Base-by-base conservation (phyloP, 202 grass and related monocot genomes). In the Carex sylvatica region DNA sequence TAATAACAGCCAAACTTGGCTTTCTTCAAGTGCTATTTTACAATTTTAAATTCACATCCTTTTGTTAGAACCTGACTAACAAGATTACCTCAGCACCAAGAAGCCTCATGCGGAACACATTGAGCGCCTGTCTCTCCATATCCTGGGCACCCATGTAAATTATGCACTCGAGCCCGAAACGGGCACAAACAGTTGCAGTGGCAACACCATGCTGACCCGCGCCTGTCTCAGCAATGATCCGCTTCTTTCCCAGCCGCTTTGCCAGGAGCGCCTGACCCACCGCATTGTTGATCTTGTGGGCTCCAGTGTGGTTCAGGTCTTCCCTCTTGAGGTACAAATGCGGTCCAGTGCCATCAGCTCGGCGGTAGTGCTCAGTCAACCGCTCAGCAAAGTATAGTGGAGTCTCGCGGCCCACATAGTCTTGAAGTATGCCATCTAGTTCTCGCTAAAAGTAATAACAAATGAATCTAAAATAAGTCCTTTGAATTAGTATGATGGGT, bases 101-200 rank as follows among this genome's bases (percentile, higher is more conserved):
- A 86, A 99, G 96, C 80, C n/a, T 99, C 96, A 99, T 99, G 81
- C 96, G 80, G 82, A 98, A 98, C 30, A 98, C 96, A 52, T 98
- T 98, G 13, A 98, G 89, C 0, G 96, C 92, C 67, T 98, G 96
- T 72, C 96, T 93, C 92, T 98, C 96, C 96, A 98, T 98, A 76
- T 98, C 96, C 5, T 98, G 96, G 0, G 96, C 92, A 35, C 96
- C 96, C 96, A 98, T 98, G 80, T 98, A 95, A 77, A 98, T 86
- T 63, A 98, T 84, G 52, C 96, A 98, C 80, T 93, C 23, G 52
- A 98, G 74, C 6, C 91, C 96, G 18, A 98, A 98, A 30, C 92
- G 84, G 0, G 96, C 96, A 4, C 96, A 98, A 72, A 98, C 96
- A 0, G 96, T 98, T 16, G 95, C 95, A 11, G 95, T 98, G 71